Conservation (phyloP, 2,329 filamentous ascomycete genomes). For the Mycosphaerella arachidis region DNA sequence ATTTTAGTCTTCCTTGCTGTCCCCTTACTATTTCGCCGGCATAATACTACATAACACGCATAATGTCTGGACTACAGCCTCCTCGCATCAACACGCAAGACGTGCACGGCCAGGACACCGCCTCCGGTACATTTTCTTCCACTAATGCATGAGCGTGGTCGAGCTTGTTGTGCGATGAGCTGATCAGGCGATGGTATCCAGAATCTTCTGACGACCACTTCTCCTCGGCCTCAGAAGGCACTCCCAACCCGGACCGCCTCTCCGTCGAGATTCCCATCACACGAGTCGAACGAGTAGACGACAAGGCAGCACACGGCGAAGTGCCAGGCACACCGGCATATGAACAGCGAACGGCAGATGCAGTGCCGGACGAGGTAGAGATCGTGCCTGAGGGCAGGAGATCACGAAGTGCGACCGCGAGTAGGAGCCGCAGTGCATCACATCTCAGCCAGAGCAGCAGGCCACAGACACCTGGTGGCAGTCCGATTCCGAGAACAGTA, state of each 20-base stretch:
- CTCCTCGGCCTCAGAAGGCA: constrained; percentile 60
- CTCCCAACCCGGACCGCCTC: constrained; percentile 32
- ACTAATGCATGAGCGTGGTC: constrained; percentile 6
- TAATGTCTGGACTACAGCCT: constrained; percentile 28
- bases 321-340: constrained; percentile 59
- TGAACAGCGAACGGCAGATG: constrained; percentile 54
- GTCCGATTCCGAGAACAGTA: constrained; percentile 54
- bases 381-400: constrained; percentile 47
- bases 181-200: constrained; percentile 1
- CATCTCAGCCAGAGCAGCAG: constrained; percentile 41
- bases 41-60: background rate
- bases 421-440: constrained; percentile 28
- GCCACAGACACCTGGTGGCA: constrained; percentile 48
- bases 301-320: constrained; percentile 55
- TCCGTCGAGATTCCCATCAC: constrained; percentile 52
- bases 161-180: constrained; percentile 19
- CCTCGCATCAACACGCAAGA: constrained; percentile 31
- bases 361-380: constrained; percentile 61
- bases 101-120: constrained; percentile 18
- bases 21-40: background rate
- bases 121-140: constrained; percentile 11
- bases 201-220: constrained; percentile 53
- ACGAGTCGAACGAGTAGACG: constrained; percentile 60
- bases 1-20: background rate
- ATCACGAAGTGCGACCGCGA: constrained; percentile 38